Conservation (phyloP, 331 rosid genomes). For the Dryas integrifolia region DNA sequence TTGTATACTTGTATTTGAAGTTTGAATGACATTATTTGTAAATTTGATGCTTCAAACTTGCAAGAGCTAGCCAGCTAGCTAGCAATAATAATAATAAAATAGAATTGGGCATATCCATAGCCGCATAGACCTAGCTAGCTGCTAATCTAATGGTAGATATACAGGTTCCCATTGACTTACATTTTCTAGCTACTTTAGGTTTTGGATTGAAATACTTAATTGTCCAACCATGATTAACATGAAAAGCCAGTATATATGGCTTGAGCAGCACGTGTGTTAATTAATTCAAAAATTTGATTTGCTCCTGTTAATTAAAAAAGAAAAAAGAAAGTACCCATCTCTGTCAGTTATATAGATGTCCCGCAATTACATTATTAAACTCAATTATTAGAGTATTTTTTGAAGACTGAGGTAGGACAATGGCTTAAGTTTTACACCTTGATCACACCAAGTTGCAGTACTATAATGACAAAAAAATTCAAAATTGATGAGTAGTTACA, state of each 20-base stretch:
- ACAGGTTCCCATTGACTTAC: too few relatives aligned
- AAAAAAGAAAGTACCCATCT: background rate
- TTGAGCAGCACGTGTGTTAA: conserved; percentile 3
- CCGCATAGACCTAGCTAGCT: too few relatives aligned
- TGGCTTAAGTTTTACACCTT: conserved; percentile 4
- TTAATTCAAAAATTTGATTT: background rate
- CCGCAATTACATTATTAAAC: background rate
- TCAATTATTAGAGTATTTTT: conserved; percentile 11
- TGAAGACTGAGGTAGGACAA: background rate
- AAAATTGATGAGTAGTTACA: background rate
- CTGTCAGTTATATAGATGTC: background rate
- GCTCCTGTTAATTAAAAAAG: too few relatives aligned
- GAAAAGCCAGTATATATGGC: background rate
- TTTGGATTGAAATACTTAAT: background rate
- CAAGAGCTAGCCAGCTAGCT: too few relatives aligned
- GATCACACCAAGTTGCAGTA: background rate
- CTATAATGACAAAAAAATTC: too few relatives aligned
- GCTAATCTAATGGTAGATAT: too few relatives aligned
- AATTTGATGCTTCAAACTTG: too few relatives aligned
- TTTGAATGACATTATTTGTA: too few relatives aligned
- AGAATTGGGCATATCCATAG: too few relatives aligned
- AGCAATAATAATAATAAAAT: too few relatives aligned
- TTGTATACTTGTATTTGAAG: too few relatives aligned
- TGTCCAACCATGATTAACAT: background rate
- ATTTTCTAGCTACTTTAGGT: background rate